phyloP scores from a whole-genome alignment of 2,329 filamentous ascomycete species.

The Aureobasidium vineae region DNA sequence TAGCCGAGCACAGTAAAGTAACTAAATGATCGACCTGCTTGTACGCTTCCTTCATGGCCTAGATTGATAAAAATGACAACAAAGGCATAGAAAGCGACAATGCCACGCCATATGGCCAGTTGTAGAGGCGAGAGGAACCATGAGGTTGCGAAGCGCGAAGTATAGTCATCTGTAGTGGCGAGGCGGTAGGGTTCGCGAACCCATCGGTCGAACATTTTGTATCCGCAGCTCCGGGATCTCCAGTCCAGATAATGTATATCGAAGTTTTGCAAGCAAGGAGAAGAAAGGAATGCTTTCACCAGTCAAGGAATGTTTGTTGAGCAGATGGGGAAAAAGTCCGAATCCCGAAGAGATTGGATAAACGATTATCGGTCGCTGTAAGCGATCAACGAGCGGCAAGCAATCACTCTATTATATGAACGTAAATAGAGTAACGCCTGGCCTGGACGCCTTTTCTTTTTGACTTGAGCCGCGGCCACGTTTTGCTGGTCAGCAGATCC shows the following conservation, averaged over 20 bases:
- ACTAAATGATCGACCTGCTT: constrained; percentile 62
- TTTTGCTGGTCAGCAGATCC: background rate
- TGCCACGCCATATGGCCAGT: constrained; percentile 58
- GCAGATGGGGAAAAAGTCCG: background rate
- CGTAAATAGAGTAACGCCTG: background rate
- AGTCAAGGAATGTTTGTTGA: constrained; percentile 4
- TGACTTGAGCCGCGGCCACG: constrained; percentile 1
- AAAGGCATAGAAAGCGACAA: constrained; percentile 64
- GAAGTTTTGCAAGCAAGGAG: constrained; percentile 7
- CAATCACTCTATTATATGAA: constrained; percentile 3
- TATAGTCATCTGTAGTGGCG: constrained; percentile 28
- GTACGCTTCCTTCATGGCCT: constrained; percentile 58
- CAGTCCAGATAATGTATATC: background rate
- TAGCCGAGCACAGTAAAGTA: constrained; percentile 82
- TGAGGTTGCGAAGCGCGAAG: constrained; percentile 68
- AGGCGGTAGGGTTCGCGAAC: constrained; percentile 14
- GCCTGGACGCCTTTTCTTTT: constrained; percentile 12
- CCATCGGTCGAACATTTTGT: constrained; percentile 1
- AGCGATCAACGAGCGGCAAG: constrained; percentile 19
- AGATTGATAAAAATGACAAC: constrained; percentile 67
- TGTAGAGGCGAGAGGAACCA: constrained; percentile 70
- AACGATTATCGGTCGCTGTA: constrained; percentile 9
- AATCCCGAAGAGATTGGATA: constrained; percentile 7
- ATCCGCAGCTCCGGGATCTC: background rate
- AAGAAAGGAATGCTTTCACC: background rate